These are phyloP conservation scores for Mucor piriformis DNA, from an alignment of 371 early-diverging fungal species.

Conservation along the genomic window DNA sequence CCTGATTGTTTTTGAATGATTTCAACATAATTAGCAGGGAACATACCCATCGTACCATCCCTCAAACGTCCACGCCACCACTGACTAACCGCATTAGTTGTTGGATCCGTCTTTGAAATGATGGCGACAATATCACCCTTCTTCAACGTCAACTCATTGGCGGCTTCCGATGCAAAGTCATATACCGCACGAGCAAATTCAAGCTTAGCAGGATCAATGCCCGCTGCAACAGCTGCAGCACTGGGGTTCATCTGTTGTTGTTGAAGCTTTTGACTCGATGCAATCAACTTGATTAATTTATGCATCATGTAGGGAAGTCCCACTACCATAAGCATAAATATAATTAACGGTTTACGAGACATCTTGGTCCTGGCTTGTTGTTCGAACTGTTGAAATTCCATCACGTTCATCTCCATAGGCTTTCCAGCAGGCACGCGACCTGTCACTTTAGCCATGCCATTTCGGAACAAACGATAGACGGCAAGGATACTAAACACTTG, in stretches of 20 bases:
- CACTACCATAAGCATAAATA: slow-evolving; percentile 84
- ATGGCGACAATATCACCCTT: slow-evolving; percentile 90
- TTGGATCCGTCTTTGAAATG: slow-evolving; percentile 72
- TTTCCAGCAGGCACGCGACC: slow-evolving; percentile 56
- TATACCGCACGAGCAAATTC: slow-evolving; percentile 90
- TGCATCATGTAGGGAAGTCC: slow-evolving; percentile 95
- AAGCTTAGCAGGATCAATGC: slow-evolving; percentile 56
- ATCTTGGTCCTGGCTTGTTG: slow-evolving; percentile 36
- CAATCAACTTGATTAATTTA: slow-evolving; percentile 77
- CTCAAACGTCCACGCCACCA: slow-evolving; percentile 95
- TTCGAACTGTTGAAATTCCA: slow-evolving; percentile 72
- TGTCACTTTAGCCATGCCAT: slow-evolving; percentile 59
- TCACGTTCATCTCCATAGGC: slow-evolving; percentile 63
- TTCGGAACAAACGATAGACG: slow-evolving; percentile 66
- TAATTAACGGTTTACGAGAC: slow-evolving; percentile 73
- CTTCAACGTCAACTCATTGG: slow-evolving; percentile 78
- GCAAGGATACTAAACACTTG: slow-evolving; percentile 82
- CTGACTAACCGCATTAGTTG: slow-evolving; percentile 65
- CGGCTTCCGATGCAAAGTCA: slow-evolving; percentile 78
- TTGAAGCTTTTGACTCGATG: slow-evolving; percentile 22
- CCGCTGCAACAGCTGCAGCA: slow-evolving; percentile 4
- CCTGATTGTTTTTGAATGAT: slow-evolving; percentile 33
- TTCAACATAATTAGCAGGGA: slow-evolving; percentile 89
- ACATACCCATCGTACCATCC: slow-evolving; percentile 83
- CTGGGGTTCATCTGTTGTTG: slow-evolving; percentile 25